A percentile compares a stretch with the other conserved stretches of the same genome.
phyloP scores from a whole-genome alignment of 208 protist species.

The Phytomonas sp. region DNA sequence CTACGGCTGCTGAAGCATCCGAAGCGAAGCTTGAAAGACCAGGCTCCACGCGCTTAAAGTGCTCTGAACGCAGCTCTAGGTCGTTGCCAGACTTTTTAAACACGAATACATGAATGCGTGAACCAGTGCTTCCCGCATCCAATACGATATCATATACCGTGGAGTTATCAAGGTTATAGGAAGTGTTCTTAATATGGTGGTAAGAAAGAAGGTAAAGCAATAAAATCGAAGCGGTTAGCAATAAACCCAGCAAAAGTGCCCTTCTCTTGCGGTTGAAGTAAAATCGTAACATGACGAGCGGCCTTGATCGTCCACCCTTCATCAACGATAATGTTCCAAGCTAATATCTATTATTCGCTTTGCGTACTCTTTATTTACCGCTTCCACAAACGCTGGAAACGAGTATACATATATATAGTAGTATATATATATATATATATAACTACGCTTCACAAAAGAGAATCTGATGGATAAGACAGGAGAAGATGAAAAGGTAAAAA shows the following conservation, averaged over 20 bases:
- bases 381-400: neutral
- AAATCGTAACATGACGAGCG: neutral
- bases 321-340: neutral
- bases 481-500: neutral
- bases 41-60: slow-evolving; percentile 30
- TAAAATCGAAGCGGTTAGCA: slow-evolving; percentile 7
- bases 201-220: neutral
- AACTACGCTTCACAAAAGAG: neutral
- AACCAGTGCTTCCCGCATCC: slow-evolving; percentile 70
- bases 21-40: slow-evolving; percentile 36
- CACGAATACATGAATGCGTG: slow-evolving; percentile 51
- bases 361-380: neutral
- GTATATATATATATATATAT: neutral
- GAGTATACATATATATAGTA: neutral
- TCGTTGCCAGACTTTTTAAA: slow-evolving; percentile 21
- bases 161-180: neutral
- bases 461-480: neutral
- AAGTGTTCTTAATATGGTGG: neutral
- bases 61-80: slow-evolving; percentile 27
- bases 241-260: slow-evolving; percentile 1
- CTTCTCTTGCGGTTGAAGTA: neutral
- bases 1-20: slow-evolving; percentile 13
- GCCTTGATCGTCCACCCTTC: neutral
- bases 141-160: slow-evolving; percentile 48
- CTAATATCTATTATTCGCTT: neutral